Conservation (phyloP, 441 rosid genomes). For the Dalechampia spathulata region DNA sequence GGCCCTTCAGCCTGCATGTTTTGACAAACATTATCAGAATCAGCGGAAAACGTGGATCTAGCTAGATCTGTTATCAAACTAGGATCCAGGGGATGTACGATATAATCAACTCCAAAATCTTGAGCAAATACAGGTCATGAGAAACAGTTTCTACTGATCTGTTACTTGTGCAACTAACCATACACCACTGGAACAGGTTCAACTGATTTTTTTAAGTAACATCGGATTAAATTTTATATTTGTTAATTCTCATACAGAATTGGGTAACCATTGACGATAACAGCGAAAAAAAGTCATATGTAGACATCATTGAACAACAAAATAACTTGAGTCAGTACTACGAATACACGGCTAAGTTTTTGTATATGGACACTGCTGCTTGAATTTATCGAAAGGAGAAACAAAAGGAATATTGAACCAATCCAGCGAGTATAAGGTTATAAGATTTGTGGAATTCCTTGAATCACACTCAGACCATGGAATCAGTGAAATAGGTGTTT, state of each 20-base stretch:
- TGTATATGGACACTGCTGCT: no score
- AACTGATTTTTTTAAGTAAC: no score
- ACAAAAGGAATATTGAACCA: background rate
- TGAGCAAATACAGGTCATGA: no score
- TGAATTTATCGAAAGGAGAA: no score
- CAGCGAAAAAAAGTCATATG: background rate
- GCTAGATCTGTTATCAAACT: no score
- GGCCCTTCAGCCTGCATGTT: conserved; percentile 60
- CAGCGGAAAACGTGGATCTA: no score
- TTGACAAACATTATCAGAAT: background rate
- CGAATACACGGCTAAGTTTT: background rate
- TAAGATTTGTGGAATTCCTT: background rate
- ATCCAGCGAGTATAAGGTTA: background rate
- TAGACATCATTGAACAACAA: background rate
- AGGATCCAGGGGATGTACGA: no score
- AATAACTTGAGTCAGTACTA: background rate
- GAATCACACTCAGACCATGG: background rate
- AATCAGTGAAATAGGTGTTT: background rate
- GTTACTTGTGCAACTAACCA: no score
- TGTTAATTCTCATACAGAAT: background rate
- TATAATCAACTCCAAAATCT: no score
- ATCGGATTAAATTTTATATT: no score
- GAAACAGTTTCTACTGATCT: no score
- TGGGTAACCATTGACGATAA: background rate
- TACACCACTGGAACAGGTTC: no score